Percentiles rank a stretch among this genome's conserved stretches.
Evolutionary conservation across 176 grass and related monocot species (phyloP).

Genomic region (Ananas comosus): DNA sequence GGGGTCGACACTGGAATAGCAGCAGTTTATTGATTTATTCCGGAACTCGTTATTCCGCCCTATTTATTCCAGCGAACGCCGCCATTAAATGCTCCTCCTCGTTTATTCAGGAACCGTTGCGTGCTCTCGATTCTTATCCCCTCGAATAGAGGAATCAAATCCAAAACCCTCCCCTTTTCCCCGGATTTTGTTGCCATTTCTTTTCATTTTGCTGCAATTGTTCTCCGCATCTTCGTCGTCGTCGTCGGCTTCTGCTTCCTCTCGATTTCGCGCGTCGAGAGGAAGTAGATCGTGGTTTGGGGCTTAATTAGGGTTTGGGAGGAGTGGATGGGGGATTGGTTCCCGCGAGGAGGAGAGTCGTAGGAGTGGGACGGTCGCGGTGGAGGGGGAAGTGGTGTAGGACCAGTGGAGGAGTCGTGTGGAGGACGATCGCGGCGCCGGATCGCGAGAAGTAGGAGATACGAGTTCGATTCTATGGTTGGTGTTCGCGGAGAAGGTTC

Average conservation of each 20-base stretch:
- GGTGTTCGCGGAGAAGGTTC: constrained; percentile 4
- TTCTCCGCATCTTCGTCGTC: not conserved
- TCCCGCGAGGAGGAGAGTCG: not conserved
- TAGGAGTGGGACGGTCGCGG: not conserved
- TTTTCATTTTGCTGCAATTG: not conserved
- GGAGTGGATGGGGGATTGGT: not conserved
- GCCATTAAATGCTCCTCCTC: not conserved
- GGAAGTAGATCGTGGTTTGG: no score
- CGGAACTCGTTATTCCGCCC: not conserved
- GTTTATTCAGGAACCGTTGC: not conserved
- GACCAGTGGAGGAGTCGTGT: not conserved
- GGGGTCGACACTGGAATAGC: no score
- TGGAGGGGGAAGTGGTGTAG: not conserved
- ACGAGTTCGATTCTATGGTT: not conserved
- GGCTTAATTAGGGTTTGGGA: not conserved
- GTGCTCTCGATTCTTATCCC: not conserved
- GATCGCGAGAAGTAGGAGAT: not conserved
- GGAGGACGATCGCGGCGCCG: not conserved
- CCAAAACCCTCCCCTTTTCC: not conserved
- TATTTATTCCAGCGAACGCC: not conserved
- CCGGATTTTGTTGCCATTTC: not conserved
- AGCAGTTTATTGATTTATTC: no score
- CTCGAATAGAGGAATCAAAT: not conserved
- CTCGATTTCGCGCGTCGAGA: not conserved
- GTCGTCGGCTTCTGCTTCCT: not conserved